These are phyloP conservation scores for Pseudogymnoascus pannorum DNA, from an alignment of 2,329 filamentous ascomycete genomes.

Conservation along the genomic window DNA sequence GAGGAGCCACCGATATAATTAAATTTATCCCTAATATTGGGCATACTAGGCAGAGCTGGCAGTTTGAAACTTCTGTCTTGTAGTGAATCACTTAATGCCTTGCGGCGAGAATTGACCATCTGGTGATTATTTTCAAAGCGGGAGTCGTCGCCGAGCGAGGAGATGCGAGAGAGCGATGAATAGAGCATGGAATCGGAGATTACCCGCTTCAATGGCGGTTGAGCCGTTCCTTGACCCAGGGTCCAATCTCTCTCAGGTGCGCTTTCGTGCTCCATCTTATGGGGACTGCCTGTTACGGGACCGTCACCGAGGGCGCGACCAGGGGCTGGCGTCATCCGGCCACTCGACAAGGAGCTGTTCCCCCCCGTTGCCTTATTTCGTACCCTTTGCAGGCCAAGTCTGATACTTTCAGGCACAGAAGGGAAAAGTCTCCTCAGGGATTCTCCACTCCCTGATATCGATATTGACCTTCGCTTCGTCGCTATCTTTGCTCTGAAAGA, in stretches of 20 bases:
- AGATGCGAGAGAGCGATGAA: slow-evolving; percentile 67
- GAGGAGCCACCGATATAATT: slow-evolving; percentile 16
- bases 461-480: slow-evolving; percentile 38
- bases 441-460: slow-evolving; percentile 47
- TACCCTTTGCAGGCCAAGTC: not conserved
- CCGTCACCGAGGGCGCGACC: not conserved
- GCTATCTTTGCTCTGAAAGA: not conserved
- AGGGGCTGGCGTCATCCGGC: not conserved
- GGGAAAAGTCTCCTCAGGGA: slow-evolving; percentile 47
- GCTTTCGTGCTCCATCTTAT: not conserved
- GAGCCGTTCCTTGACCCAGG: not conserved
- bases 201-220: slow-evolving; percentile 43
- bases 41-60: slow-evolving; percentile 51
- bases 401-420: not conserved
- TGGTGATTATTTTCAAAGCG: slow-evolving; percentile 73
- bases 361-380: not conserved
- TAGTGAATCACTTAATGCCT: slow-evolving; percentile 82
- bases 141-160: slow-evolving; percentile 76
- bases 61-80: slow-evolving; percentile 77
- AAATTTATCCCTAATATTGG: slow-evolving; percentile 24
- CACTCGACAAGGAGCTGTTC: not conserved
- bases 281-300: not conserved
- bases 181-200: slow-evolving; percentile 74
- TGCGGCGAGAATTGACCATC: slow-evolving; percentile 81
- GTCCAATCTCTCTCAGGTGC: not conserved